Evolutionary conservation across 495 filamentous ascomycete species (phyloP), one percentile per base, ranked within the genome.

Genomic region (Achaetomiella virescens): DNA sequence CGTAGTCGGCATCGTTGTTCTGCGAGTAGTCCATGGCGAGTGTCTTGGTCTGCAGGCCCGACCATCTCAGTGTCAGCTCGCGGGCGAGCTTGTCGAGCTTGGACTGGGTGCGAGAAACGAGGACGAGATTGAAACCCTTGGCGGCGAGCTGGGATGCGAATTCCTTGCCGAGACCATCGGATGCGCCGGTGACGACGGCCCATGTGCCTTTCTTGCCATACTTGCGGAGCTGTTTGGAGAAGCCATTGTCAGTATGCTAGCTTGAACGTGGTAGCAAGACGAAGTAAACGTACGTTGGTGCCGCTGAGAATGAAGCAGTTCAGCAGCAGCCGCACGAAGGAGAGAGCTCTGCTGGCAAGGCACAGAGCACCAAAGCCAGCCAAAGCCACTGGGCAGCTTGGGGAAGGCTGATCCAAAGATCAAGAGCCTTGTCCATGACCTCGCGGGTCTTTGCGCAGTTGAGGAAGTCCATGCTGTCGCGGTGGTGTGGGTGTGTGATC

Each of bases 101-200:
- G 22, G 88, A 88, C 59, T 86, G 79, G 21, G 95, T 97, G 44
- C 95, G 93, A 8, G 95, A 97, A 55, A 99, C 84, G 53, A 99
- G 88, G 31, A 97, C 71, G 52, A 96, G 70, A 72, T 96, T 97
- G 81, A 91, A 97, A 60, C 91, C 91, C 65, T 90, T 88, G 35
- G 78, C 74, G n/a, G 93, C 90, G 52, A 97, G 84, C 67, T 96
- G 90, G 54, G 87, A 76, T 44, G 92, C 88, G 67, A 88, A 99
- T 77, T 97, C 93, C 76, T 96, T 97, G 64, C 95, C 95, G 51
- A 99, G 83, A 59, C 95, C 95, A 75, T 97, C 93, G 12, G 90
- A 96, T 53, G 95, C 93, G 60, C 95, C 95, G 44, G 95, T 97
- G 20, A 99, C 80, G 42, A 99, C 81, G 20, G 90, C 93, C 90